A percentile compares a stretch with the other conserved stretches of the same genome.
phyloP scores from a whole-genome alignment of 768 basidiomycete genomes.

The Dictyophora rubrovolvata region DNA sequence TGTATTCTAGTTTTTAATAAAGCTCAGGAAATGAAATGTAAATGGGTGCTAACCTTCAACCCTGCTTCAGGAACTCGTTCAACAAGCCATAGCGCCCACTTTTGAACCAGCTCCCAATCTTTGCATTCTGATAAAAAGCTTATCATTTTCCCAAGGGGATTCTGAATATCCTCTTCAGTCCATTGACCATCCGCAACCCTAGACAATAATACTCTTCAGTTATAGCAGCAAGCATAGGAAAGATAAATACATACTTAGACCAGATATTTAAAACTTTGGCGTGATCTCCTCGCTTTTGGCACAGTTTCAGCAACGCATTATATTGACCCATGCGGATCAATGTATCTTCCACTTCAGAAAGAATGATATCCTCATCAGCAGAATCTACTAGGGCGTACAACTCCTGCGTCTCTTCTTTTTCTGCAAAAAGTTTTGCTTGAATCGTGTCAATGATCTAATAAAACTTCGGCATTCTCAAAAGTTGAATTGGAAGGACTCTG shows the following conservation, averaged over 20 bases:
- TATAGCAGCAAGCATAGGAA: neutral
- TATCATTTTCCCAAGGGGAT: slow-evolving; percentile 55
- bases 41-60: slow-evolving; percentile 42
- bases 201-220: neutral
- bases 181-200: slow-evolving; percentile 62
- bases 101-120: slow-evolving; percentile 52
- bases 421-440: slow-evolving; percentile 63
- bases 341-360: slow-evolving; percentile 53
- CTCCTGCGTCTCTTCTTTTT: slow-evolving; percentile 49
- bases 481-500: neutral
- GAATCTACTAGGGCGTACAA: slow-evolving; percentile 47
- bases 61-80: slow-evolving; percentile 59
- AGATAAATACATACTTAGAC: slow-evolving; percentile 43
- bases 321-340: slow-evolving; percentile 44
- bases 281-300: slow-evolving; percentile 45
- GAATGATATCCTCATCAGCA: slow-evolving; percentile 39
- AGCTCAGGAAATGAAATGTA: neutral
- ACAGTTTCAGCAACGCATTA: slow-evolving; percentile 51
- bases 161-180: slow-evolving; percentile 49
- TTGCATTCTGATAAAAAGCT: slow-evolving; percentile 43
- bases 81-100: slow-evolving; percentile 77
- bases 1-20: slow-evolving; percentile 17
- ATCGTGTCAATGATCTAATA: slow-evolving; percentile 71
- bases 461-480: neutral
- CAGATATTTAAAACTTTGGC: slow-evolving; percentile 57